Evolutionary conservation across 2,329 filamentous ascomycete genomes (phyloP).

Genomic region (Capronia americana): DNA sequence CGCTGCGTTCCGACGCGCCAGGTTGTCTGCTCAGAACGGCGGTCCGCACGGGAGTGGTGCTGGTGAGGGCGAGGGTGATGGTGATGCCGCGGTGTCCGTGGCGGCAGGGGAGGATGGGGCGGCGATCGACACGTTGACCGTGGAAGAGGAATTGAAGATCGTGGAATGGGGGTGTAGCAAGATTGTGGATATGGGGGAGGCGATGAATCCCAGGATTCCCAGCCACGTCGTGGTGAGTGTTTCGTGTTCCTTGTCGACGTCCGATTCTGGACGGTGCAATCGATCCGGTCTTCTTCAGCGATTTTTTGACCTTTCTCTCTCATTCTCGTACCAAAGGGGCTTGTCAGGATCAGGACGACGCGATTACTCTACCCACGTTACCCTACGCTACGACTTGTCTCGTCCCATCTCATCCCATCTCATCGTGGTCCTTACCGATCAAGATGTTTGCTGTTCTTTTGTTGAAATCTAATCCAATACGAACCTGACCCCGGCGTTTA

Average conservation of each 20-base stretch:
- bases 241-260: neutral
- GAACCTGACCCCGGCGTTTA: neutral
- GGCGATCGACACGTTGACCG: constrained; percentile 71
- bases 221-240: constrained; percentile 56
- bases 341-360: neutral
- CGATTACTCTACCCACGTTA: neutral
- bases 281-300: neutral
- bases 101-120: neutral
- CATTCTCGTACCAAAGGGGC: neutral
- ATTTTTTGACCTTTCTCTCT: neutral
- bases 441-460: no score
- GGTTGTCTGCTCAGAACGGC: constrained; percentile 48
- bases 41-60: neutral
- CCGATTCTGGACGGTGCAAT: neutral
- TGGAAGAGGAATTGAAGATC: constrained; percentile 81
- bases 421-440: neutral
- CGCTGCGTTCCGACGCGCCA: constrained; percentile 60
- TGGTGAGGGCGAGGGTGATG: constrained; percentile 15
- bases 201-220: constrained; percentile 60
- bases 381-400: neutral
- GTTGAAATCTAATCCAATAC: neutral
- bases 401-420: neutral
- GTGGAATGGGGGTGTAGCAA: constrained; percentile 78
- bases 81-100: constrained; percentile 24
- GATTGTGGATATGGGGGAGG: constrained; percentile 63